Evolutionary conservation across 192 early-diverging fungal species (phyloP).

Genomic region (Dispira simplex): DNA sequence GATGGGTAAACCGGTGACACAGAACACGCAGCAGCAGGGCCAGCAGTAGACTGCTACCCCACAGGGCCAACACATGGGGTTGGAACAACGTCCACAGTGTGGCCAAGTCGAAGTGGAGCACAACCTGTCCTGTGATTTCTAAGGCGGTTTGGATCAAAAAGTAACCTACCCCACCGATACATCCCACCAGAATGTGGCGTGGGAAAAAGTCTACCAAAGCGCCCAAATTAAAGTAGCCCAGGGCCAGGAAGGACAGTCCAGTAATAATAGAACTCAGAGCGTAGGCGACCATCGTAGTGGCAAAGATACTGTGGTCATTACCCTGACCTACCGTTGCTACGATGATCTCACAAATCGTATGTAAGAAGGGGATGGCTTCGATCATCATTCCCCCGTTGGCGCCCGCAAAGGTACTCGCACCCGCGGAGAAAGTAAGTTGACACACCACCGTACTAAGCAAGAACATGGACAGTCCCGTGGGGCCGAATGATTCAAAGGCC

Average conservation of each 20-base stretch:
- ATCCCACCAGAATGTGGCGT: slow-evolving; percentile 87
- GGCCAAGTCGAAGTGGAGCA: slow-evolving; percentile 37
- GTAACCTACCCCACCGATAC: slow-evolving; percentile 89
- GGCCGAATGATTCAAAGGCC: slow-evolving; percentile 50
- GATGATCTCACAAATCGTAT: slow-evolving; percentile 64
- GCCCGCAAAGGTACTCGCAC: slow-evolving; percentile 81
- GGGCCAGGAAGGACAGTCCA: slow-evolving; percentile 65
- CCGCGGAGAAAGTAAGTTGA: slow-evolving; percentile 56
- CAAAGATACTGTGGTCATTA: slow-evolving; percentile 51
- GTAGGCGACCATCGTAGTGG: slow-evolving; percentile 84
- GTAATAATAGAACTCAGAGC: slow-evolving; percentile 79
- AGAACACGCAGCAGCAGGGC: slow-evolving; percentile 58
- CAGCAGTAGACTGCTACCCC: slow-evolving; percentile 54
- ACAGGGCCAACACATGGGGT: slow-evolving; percentile 50
- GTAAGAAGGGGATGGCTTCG: slow-evolving; percentile 78
- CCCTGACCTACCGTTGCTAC: slow-evolving; percentile 36
- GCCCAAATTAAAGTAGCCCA: slow-evolving; percentile 71
- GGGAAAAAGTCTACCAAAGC: slow-evolving; percentile 71
- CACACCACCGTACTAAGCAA: slow-evolving; percentile 65
- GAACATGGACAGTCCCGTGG: slow-evolving; percentile 86
- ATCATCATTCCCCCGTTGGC: slow-evolving; percentile 86
- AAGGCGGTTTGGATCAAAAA: slow-evolving; percentile 86
- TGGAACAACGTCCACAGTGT: slow-evolving; percentile 53
- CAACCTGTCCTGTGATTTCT: slow-evolving; percentile 63
- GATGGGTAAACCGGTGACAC: slow-evolving; percentile 46